Base-by-base conservation (phyloP, 768 basidiomycete genomes). In the Strobilomyces echinocephalus region DNA sequence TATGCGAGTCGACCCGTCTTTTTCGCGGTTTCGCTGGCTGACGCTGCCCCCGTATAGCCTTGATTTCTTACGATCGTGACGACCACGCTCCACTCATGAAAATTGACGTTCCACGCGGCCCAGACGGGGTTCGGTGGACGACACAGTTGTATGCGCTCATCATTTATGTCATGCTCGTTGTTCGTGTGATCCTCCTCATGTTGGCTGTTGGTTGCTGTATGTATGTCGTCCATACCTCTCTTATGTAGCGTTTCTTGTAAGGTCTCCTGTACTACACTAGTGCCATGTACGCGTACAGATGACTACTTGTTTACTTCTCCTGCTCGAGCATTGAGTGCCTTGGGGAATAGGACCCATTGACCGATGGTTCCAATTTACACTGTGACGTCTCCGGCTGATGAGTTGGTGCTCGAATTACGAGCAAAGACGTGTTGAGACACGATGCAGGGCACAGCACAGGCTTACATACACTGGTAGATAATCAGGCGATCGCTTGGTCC, bases 401-500 rank as follows among this genome's bases (percentile, higher is more conserved):
- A 30, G 30, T 30, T 9, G 30, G 30, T 7, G 30, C 30, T 6
- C 9, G 30, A 30, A 30, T 30, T 30, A 30, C 30, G 30, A 6
- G 30, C 30, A 9, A 8, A 30, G 30, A 30, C 30, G 6, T 30
- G 3, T 24, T 24, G 24, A 24, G 24, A 24, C 24, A 24, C n/a
- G n/a, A n/a, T n/a, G n/a, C n/a, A n/a, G n/a, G 33, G 31, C 45
- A 42, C 41, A 43, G 46, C 64, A 53, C 63, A 9, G 35, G 64
- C 61, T 66, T 66, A 65, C 62, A 65, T 64, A 65, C 56, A 50
- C 63, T 31, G 11, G 63, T 52, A 46, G 63, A 65, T 69, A 70
- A 69, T 66, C 63, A 60, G 63, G 55, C 44, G 56, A 70, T 67
- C 65, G 58, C 10, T 26, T 39, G 15, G 39, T 33, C 39, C 21